Percentiles rank a stretch among this genome's conserved stretches.
These are phyloP conservation scores for Nemania diffusa DNA, from an alignment of 2,329 filamentous ascomycete species.

Conservation along the genomic window DNA sequence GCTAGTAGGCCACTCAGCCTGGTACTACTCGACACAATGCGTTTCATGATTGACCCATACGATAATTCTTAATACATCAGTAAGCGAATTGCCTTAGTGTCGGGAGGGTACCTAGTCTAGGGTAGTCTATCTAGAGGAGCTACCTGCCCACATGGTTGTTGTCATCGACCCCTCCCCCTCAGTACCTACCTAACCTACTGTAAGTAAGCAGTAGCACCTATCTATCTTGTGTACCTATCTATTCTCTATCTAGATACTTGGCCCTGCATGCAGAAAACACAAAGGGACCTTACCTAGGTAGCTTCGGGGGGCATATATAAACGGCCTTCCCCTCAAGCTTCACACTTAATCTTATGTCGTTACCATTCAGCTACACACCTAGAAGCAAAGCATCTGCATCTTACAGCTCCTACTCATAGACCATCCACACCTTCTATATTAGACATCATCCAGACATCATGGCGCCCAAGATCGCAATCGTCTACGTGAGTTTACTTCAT, in stretches of 20 bases:
- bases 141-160: neutral
- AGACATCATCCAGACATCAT: constrained; percentile 32
- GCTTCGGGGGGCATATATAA: constrained; percentile 22
- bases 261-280: constrained; percentile 2
- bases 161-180: constrained; percentile 14
- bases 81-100: constrained; percentile 26
- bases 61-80: constrained; percentile 32
- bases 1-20: constrained; percentile 2
- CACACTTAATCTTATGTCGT: neutral
- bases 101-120: neutral
- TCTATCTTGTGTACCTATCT: neutral
- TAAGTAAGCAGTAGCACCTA: too few relatives aligned
- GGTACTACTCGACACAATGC: neutral
- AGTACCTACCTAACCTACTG: too few relatives aligned
- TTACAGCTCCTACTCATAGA: too few relatives aligned
- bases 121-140: neutral
- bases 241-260: neutral
- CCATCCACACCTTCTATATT: neutral
- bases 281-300: neutral
- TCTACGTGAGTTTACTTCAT: constrained; percentile 43
- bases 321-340: constrained; percentile 12
- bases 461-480: constrained; percentile 49
- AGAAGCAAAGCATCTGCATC: constrained; percentile 1
- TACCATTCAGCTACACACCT: constrained; percentile 3
- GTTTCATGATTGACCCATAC: constrained; percentile 16